These are phyloP conservation scores for Citrullus mucosospermus DNA, from an alignment of 306 rosid species.

Conservation along the genomic window DNA sequence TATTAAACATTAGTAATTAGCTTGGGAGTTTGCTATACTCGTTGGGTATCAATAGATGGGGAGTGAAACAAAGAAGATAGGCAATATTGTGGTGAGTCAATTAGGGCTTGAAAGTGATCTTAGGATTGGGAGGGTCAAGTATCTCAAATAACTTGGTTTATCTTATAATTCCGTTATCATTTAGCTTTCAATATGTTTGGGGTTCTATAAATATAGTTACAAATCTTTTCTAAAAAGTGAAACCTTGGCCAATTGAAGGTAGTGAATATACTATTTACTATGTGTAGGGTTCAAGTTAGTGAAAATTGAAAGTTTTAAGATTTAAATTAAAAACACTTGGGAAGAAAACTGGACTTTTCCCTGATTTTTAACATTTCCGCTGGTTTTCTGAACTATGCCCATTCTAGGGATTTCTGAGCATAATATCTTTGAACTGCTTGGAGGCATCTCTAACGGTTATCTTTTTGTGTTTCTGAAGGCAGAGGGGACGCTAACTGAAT, in stretches of 20 bases:
- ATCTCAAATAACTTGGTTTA: too few species aligned
- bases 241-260: neutral
- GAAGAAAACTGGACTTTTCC: neutral
- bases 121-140: too few species aligned
- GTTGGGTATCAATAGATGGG: too few species aligned
- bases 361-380: neutral
- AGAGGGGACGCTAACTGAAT: constrained; percentile 66
- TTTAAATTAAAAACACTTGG: neutral
- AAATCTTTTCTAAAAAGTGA: neutral
- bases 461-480: constrained; percentile 39
- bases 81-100: too few species aligned
- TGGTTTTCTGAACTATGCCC: neutral
- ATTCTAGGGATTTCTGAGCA: neutral
- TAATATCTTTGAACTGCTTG: neutral
- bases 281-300: neutral
- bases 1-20: too few species aligned
- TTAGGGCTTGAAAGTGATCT: too few species aligned
- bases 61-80: too few species aligned
- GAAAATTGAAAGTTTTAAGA: neutral
- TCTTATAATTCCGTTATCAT: too few species aligned
- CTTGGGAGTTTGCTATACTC: too few species aligned
- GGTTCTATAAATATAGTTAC: neutral
- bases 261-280: neutral
- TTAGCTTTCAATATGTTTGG: too few species aligned
- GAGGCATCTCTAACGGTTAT: constrained; percentile 2